Conservation (phyloP, 2,329 filamentous ascomycete species). For the Blastomyces percursus region DNA sequence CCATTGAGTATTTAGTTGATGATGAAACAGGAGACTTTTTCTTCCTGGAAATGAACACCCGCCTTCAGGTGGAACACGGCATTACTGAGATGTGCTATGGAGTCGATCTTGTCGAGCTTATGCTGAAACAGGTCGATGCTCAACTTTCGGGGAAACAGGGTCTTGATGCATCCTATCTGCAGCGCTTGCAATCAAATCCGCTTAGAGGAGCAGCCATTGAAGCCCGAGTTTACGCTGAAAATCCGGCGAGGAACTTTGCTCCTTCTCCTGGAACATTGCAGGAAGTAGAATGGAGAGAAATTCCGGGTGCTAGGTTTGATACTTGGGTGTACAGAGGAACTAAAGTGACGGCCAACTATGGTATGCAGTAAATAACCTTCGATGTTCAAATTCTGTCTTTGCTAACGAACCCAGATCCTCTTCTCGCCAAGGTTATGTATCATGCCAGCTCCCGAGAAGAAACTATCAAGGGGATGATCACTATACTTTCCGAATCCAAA, state of each 20-base stretch:
- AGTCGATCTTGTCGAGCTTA: conserved; percentile 45
- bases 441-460: conserved; percentile 35
- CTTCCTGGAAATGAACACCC: conserved; percentile 51
- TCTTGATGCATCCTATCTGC: conserved; percentile 32
- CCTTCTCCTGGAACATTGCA: conserved; percentile 51
- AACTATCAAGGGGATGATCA: conserved; percentile 36
- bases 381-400: conserved; percentile 1
- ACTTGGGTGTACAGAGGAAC: conserved; percentile 53
- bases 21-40: conserved; percentile 70
- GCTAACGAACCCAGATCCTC: conserved; percentile 31
- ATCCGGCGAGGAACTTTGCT: conserved; percentile 47
- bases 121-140: conserved; percentile 46
- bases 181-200: conserved; percentile 31
- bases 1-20: conserved; percentile 83
- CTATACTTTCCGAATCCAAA: conserved; percentile 35
- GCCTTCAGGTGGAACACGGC: conserved; percentile 48
- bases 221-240: conserved; percentile 47
- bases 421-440: conserved; percentile 50
- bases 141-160: conserved; percentile 38
- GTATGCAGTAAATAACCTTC: conserved; percentile 22
- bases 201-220: conserved; percentile 44
- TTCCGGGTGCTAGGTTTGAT: conserved; percentile 45
- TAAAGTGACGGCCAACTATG: conserved; percentile 47
- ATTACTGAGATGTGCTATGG: conserved; percentile 48
- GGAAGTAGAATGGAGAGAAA: conserved; percentile 44